Evolutionary conservation across 805 yeast species (phyloP).

Genomic region (Isabelozyma rhagii): DNA sequence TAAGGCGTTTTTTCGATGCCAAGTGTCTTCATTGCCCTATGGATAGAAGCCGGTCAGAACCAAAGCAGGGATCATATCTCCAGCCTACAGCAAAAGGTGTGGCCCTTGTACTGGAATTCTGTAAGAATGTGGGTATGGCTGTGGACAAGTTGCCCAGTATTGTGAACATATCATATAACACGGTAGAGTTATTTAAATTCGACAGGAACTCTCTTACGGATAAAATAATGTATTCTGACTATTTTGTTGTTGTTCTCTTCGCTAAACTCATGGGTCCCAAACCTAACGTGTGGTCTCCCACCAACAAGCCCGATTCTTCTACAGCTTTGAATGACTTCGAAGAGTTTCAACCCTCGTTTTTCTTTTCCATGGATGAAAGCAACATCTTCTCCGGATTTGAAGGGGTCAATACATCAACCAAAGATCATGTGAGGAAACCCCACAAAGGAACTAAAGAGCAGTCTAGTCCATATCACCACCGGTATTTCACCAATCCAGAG

Average conservation of each 20-base stretch:
- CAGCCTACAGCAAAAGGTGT: conserved; percentile 95
- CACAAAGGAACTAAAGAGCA: neutral
- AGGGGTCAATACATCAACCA: neutral
- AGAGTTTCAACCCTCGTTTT: neutral
- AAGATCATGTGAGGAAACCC: neutral
- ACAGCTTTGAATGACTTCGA: neutral
- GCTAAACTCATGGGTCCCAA: conserved; percentile 55
- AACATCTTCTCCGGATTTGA: neutral
- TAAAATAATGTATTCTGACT: conserved; percentile 56
- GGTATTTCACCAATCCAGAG: conserved; percentile 83
- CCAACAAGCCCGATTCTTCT: conserved; percentile 45
- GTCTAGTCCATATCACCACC: conserved; percentile 66
- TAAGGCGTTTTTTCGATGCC: conserved; percentile 55
- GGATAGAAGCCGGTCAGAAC: conserved; percentile 58
- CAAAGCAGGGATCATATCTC: conserved; percentile 42
- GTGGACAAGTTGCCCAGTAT: conserved; percentile 39
- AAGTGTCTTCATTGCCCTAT: conserved; percentile 71
- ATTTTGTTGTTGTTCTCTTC: conserved; percentile 65
- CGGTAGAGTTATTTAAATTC: conserved; percentile 67
- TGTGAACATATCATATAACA: conserved; percentile 57
- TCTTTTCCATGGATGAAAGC: neutral
- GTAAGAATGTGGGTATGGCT: conserved; percentile 52
- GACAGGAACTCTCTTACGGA: conserved; percentile 63
- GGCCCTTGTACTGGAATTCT: conserved; percentile 60
- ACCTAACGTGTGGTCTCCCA: conserved; percentile 71